Evolutionary conservation across 2,329 filamentous ascomycete genomes (phyloP), one percentile per base, ranked within the genome.

Genomic region (Diaporthe capsici): DNA sequence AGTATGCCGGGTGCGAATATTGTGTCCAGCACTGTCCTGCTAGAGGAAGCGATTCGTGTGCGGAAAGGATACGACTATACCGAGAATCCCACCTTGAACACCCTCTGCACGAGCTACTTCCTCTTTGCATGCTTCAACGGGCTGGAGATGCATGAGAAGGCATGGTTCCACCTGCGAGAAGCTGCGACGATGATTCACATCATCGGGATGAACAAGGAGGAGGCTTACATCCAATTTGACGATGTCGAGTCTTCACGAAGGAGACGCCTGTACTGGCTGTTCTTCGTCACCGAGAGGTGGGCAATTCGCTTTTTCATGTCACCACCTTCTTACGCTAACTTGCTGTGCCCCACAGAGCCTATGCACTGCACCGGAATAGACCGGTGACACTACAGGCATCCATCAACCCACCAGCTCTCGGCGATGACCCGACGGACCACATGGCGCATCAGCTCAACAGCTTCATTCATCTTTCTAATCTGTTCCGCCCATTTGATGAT

Each of bases 101-200:
- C 86, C 60, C 82, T 94, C 17, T 91, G 92, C 75, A 95, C 93
- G n/a, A 95, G 93, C 72, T 95, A 94, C 83, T 95, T 96, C 82
- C 82, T 96, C 37, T 95, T 94, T 79, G 93, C 90, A 51, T 93
- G 92, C 75, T 91, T 93, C 82, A 93, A 93, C 76, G 92, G 91
- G 51, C 85, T 94, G 63, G 93, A 95, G 77, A 88, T 92, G 82
- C 93, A 95, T 82, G 92, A 94, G 77, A 92, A 92, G 82, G 94
- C 94, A 1, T 96, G 94, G 94, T 95, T 92, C 81, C 92, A 95
- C 81, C 86, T 96, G 13, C 91, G 94, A 37, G 94, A 97, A 83
- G 93, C 93, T 8, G 93, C 92, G 2, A 95, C 94, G 8, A 87
- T 96, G 83, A 88, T 90, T 39, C 88, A 91, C 79, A 89, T 93